These are phyloP conservation scores for Trametes sp. DNA, from an alignment of 1,284 basidiomycete species.

Conservation along the genomic window DNA sequence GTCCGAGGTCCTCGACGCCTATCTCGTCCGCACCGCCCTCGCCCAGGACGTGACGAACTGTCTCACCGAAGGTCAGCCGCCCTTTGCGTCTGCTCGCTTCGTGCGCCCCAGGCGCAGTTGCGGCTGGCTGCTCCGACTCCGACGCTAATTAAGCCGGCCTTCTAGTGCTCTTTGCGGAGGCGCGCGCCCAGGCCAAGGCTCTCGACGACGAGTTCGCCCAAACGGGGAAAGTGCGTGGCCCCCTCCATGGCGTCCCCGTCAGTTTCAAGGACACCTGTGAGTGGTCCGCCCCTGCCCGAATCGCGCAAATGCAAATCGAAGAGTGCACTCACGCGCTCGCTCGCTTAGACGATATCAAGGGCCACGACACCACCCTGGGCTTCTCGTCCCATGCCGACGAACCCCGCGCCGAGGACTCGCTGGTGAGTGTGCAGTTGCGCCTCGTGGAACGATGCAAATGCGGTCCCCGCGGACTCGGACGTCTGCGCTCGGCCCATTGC, in stretches of 20 bases:
- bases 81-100: neutral
- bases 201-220: slow-evolving; percentile 72
- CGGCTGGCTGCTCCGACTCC: neutral
- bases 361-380: slow-evolving; percentile 76
- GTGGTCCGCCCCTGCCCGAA: slow-evolving; percentile 27
- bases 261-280: slow-evolving; percentile 77
- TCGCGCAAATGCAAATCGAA: neutral
- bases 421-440: slow-evolving; percentile 50
- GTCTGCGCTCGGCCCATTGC: slow-evolving; percentile 5
- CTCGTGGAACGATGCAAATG: neutral
- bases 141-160: neutral
- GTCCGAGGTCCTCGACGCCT: slow-evolving; percentile 74
- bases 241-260: slow-evolving; percentile 85
- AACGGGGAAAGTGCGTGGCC: slow-evolving; percentile 70
- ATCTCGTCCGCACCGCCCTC: slow-evolving; percentile 68
- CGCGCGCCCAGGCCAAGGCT: slow-evolving; percentile 64
- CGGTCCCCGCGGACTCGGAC: slow-evolving; percentile 7
- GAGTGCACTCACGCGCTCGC: slow-evolving; percentile 4
- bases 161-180: slow-evolving; percentile 74
- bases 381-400: slow-evolving; percentile 73
- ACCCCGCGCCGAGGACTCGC: slow-evolving; percentile 63
- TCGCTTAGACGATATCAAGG: slow-evolving; percentile 57
- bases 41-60: slow-evolving; percentile 79
- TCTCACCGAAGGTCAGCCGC: slow-evolving; percentile 71
- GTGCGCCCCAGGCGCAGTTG: neutral